Conservation (phyloP, 2,329 filamentous ascomycete genomes). For the Botryotinia convoluta region DNA sequence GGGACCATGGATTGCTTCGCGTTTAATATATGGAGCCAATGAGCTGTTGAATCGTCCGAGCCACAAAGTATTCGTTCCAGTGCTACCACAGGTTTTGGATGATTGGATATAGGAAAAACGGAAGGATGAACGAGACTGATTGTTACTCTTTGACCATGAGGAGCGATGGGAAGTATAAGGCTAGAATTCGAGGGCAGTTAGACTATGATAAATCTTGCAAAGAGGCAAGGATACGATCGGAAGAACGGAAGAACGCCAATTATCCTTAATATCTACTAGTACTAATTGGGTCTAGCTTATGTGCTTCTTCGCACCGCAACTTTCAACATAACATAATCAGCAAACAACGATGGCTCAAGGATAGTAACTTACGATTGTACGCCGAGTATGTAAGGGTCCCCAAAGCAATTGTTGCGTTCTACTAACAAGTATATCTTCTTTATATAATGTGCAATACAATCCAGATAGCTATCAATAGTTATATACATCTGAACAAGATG, state of each 20-base stretch:
- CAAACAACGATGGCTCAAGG: too few species aligned
- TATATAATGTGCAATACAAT: background rate
- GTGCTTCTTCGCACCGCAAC: background rate
- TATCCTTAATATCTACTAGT: accelerated
- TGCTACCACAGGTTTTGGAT: background rate
- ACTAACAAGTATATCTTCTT: background rate
- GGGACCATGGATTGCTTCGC: background rate
- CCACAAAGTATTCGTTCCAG: background rate
- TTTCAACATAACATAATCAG: background rate
- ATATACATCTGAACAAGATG: too few species aligned
- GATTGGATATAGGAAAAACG: background rate
- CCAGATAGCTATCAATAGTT: too few species aligned
- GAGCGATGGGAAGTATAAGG: background rate
- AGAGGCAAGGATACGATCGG: background rate
- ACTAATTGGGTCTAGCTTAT: background rate
- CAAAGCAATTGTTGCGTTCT: background rate
- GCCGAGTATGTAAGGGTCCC: too few species aligned
- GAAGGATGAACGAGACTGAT: background rate
- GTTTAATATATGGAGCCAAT: conserved; percentile 16
- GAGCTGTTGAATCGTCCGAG: conserved; percentile 3
- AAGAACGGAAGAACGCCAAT: background rate
- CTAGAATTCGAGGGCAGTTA: background rate
- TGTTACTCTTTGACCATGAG: background rate
- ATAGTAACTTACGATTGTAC: too few species aligned
- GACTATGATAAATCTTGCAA: background rate